These are phyloP conservation scores for Chondrostereum purpureum DNA, from an alignment of 1,284 basidiomycete species.

Conservation along the genomic window DNA sequence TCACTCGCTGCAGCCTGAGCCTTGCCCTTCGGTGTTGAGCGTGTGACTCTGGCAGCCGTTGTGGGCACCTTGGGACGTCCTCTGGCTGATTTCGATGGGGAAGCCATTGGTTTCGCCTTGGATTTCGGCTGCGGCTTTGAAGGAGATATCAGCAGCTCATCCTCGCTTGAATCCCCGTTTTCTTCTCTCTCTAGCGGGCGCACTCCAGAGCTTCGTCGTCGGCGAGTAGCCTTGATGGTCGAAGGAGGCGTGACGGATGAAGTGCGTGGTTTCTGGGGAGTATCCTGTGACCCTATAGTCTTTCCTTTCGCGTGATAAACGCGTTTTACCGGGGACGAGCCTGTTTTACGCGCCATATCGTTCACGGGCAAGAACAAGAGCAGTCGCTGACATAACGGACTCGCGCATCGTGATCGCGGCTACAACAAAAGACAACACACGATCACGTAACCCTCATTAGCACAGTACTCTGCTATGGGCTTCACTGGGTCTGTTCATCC, in stretches of 20 bases:
- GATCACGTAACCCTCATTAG: slow-evolving; percentile 3
- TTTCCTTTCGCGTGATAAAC: neutral
- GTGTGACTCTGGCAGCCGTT: neutral
- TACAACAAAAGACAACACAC: neutral
- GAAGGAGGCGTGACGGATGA: neutral
- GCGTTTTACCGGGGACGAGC: neutral
- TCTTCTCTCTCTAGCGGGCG: too few relatives aligned
- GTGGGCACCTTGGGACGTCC: neutral
- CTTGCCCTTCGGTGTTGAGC: neutral
- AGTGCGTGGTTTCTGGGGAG: neutral
- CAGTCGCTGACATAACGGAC: neutral
- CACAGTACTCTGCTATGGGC: too few relatives aligned
- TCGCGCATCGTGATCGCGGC: neutral
- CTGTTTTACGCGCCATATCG: neutral
- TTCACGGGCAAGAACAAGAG: neutral
- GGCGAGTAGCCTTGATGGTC: neutral
- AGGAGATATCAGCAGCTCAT: slow-evolving; percentile 1
- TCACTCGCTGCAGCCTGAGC: neutral
- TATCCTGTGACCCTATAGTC: neutral
- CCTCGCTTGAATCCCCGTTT: neutral
- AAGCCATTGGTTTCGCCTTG: too few relatives aligned
- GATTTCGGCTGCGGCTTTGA: neutral
- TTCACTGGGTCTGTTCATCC: slow-evolving; percentile 47
- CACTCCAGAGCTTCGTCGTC: too few relatives aligned
- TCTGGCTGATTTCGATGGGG: neutral